Conservation (phyloP, 441 rosid species). For the Metrosideros polymorpha region DNA sequence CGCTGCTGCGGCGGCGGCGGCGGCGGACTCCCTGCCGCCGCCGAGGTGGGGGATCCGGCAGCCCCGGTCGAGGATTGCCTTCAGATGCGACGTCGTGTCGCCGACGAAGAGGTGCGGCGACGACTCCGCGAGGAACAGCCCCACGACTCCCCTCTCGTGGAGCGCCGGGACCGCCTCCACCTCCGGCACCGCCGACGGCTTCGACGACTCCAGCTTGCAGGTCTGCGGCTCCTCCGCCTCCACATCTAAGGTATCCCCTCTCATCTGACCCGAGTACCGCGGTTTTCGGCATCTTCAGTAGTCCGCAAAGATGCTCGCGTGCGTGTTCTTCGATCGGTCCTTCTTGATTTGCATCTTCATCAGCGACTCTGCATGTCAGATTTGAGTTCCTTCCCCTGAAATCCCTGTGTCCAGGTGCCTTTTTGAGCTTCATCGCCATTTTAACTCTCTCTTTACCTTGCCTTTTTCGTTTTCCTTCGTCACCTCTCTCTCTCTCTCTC, state of each 20-base stretch:
- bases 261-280: background rate
- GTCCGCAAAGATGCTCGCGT: background rate
- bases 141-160: conserved; percentile 92
- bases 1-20: conserved; percentile 4
- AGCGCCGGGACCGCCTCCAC: conserved; percentile 49
- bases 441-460: background rate
- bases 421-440: background rate
- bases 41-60: conserved; percentile 66
- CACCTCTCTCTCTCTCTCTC: background rate
- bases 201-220: conserved; percentile 50
- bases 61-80: conserved; percentile 44
- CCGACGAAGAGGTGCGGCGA: conserved; percentile 38
- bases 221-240: conserved; percentile 23
- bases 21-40: conserved; percentile 11
- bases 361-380: background rate
- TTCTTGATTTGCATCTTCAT: background rate
- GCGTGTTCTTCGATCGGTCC: background rate
- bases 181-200: conserved; percentile 46
- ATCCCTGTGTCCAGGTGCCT: background rate
- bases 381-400: background rate
- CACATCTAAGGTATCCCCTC: conserved; percentile 69
- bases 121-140: conserved; percentile 57
- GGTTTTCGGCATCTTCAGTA: background rate
- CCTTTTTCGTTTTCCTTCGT: no score
- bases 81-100: conserved; percentile 26